These are phyloP conservation scores for Lanmaoa rubissima DNA, from an alignment of 768 basidiomycete species.

Conservation along the genomic window DNA sequence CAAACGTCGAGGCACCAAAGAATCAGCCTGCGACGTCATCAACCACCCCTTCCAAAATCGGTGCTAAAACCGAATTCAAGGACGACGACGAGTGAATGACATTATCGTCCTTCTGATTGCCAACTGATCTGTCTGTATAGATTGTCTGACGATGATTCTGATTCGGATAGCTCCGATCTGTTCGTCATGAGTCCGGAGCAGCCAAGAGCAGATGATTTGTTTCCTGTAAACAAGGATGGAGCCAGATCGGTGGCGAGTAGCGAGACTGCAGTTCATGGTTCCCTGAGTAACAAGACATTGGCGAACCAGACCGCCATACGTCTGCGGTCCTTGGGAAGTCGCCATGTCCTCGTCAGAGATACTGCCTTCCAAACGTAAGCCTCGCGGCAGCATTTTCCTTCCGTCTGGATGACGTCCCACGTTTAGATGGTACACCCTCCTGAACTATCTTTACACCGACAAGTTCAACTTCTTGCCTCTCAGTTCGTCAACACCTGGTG, in stretches of 20 bases:
- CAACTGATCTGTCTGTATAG: conserved; percentile 6
- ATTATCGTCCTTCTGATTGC: background rate
- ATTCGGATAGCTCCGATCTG: conserved; percentile 15
- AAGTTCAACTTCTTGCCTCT: conserved; percentile 34
- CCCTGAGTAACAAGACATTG: background rate
- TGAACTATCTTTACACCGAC: conserved; percentile 41
- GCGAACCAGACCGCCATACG: conserved; percentile 1
- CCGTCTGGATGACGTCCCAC: background rate
- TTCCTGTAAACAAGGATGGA: background rate
- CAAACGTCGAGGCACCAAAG: background rate
- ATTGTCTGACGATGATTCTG: conserved; percentile 12
- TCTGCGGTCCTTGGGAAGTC: conserved; percentile 19
- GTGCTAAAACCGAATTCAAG: background rate
- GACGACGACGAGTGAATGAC: conserved; percentile 8
- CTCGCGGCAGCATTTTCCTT: too few species aligned
- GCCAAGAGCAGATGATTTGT: background rate
- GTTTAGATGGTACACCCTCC: conserved; percentile 38
- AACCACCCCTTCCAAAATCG: background rate
- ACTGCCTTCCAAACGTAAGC: conserved; percentile 31
- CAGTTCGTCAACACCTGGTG: conserved; percentile 9
- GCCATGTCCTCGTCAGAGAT: conserved; percentile 27
- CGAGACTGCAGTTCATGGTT: conserved; percentile 4
- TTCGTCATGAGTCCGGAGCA: conserved; percentile 20
- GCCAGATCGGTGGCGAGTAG: conserved; percentile 4
- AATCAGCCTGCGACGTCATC: background rate